Evolutionary conservation across 352 stramenopile genomes (phyloP).

Genomic region (Globisporangium viniferum): DNA sequence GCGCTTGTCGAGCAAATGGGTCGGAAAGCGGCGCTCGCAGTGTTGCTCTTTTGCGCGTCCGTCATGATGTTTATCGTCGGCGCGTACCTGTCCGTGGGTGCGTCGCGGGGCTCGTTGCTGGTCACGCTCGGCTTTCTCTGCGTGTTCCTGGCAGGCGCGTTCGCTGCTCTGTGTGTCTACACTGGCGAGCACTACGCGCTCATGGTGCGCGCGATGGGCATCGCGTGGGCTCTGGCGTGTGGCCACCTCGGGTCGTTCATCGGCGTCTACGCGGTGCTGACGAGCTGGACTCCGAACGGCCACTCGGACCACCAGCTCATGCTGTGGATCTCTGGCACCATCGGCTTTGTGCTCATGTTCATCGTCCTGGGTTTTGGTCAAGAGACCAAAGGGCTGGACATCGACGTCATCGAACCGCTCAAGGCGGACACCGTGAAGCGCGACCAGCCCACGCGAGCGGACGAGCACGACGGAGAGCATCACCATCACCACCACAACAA

Average conservation of each 20-base stretch:
- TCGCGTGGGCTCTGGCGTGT: slow-evolving; percentile 32
- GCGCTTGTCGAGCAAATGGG: slow-evolving; percentile 34
- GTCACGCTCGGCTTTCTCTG: slow-evolving; percentile 23
- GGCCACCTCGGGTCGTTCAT: slow-evolving; percentile 41
- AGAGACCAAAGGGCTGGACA: slow-evolving; percentile 16
- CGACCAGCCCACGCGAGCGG: not conserved
- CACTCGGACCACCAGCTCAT: slow-evolving; percentile 14
- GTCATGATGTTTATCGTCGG: slow-evolving; percentile 26
- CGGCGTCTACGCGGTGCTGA: slow-evolving; percentile 32
- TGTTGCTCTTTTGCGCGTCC: slow-evolving; percentile 29
- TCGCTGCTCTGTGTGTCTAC: slow-evolving; percentile 32
- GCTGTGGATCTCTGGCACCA: slow-evolving; percentile 9
- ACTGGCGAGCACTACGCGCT: slow-evolving; percentile 49
- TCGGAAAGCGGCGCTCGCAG: slow-evolving; percentile 28
- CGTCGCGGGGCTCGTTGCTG: slow-evolving; percentile 7
- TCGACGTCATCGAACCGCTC: slow-evolving; percentile 18
- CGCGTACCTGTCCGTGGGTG: slow-evolving; percentile 22
- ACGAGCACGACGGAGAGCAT: not conserved
- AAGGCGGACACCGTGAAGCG: slow-evolving; percentile 7
- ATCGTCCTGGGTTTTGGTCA: slow-evolving; percentile 6
- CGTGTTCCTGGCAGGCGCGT: slow-evolving; percentile 24
- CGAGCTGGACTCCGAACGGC: slow-evolving; percentile 19
- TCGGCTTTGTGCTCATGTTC: not conserved
- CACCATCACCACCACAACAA: slow-evolving; percentile 16
- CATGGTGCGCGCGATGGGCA: slow-evolving; percentile 39